Conservation (phyloP, 164 flowering plant species). For the Kalanchoe fedtschenkoi region DNA sequence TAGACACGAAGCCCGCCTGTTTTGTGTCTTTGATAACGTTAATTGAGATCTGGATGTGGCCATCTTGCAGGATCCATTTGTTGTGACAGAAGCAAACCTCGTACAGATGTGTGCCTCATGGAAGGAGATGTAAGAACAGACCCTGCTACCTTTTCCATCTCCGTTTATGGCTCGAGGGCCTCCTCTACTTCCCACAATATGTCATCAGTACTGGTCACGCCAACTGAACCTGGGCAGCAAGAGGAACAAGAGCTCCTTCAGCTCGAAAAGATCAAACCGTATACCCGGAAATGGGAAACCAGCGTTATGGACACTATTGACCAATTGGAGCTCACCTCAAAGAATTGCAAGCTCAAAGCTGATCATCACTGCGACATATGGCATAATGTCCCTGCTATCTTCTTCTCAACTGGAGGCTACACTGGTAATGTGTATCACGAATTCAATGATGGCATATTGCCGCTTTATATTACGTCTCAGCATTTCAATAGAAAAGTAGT, state of each 20-base stretch:
- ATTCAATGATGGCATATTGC: constrained; percentile 86
- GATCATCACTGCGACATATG: constrained; percentile 44
- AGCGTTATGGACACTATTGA: constrained; percentile 61
- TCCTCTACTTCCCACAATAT: constrained; percentile 3
- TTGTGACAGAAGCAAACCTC: constrained; percentile 64
- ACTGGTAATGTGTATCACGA: constrained; percentile 94
- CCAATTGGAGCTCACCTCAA: constrained; percentile 41
- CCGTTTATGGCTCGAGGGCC: constrained; percentile 34
- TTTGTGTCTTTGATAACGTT: too few species aligned
- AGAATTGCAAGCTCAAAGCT: constrained; percentile 8
- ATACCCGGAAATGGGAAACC: constrained; percentile 89
- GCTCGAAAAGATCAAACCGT: constrained; percentile 69
- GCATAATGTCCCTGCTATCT: constrained; percentile 72
- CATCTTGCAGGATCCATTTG: constrained; percentile 49
- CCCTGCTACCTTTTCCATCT: constrained; percentile 52
- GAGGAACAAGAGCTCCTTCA: constrained; percentile 22
- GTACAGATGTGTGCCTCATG: constrained; percentile 74
- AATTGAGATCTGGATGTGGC: neutral
- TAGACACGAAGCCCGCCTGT: too few species aligned
- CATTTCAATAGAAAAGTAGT: constrained; percentile 61
- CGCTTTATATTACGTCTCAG: constrained; percentile 77
- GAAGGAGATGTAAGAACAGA: constrained; percentile 83
- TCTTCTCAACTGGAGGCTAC: constrained; percentile 90
- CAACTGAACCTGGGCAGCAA: constrained; percentile 5
- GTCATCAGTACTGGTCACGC: neutral